Percentiles rank a stretch among this genome's conserved stretches.
phyloP scores from a whole-genome alignment of 2,329 filamentous ascomycete genomes.

The Mariannaea elegans region DNA sequence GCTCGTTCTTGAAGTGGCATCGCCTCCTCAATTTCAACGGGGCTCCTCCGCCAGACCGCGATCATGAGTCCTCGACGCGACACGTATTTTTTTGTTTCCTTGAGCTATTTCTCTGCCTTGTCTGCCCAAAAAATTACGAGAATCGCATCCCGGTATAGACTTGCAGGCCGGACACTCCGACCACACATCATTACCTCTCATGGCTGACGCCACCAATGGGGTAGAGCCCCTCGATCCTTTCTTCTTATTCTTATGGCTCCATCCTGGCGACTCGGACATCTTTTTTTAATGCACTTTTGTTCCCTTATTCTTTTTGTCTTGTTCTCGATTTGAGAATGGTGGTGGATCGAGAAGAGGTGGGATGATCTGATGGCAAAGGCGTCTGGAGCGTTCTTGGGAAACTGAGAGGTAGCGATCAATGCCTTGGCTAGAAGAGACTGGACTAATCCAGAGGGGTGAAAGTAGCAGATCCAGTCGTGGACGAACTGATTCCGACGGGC shows the following conservation, averaged over 20 bases:
- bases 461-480: not conserved
- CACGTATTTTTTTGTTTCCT: conserved; percentile 34
- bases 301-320: conserved; percentile 16
- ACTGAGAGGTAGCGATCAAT: conserved; percentile 15
- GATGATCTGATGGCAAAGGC: conserved; percentile 29
- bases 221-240: conserved; percentile 37
- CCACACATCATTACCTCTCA: conserved; percentile 28
- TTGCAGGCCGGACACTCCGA: conserved; percentile 32
- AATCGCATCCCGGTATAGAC: conserved; percentile 40
- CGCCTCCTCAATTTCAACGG: conserved; percentile 6
- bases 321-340: conserved; percentile 25
- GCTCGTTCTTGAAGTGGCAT: not conserved
- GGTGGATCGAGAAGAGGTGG: conserved; percentile 34
- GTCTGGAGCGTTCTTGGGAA: conserved; percentile 16
- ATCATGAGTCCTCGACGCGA: conserved; percentile 35
- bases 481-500: conserved; percentile 20
- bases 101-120: conserved; percentile 33
- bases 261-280: conserved; percentile 41
- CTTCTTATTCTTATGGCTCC: conserved; percentile 38
- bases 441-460: not conserved
- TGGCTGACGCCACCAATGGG: conserved; percentile 38
- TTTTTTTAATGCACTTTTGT: conserved; percentile 36
- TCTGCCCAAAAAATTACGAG: conserved; percentile 28
- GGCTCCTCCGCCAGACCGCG: conserved; percentile 18
- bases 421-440: conserved; percentile 27